Evolutionary conservation across 2,329 filamentous ascomycete species (phyloP), one percentile per base, ranked within the genome.

Genomic region (Diplodia intermedia): DNA sequence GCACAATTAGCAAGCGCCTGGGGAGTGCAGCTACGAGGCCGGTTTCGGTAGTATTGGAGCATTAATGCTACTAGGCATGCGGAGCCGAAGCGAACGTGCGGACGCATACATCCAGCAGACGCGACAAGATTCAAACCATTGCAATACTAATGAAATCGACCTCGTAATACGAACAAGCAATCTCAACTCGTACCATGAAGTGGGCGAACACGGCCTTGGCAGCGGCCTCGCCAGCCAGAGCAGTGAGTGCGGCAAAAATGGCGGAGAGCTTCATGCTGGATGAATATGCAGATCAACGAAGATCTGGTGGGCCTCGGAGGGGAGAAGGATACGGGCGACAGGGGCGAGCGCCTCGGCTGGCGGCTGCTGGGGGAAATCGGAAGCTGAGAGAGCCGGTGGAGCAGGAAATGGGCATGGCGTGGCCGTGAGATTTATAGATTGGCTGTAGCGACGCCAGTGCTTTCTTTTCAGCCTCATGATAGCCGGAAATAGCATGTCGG

Each of bases 201-300:
- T 67, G 66, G 40, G 66, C 66, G 20, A 67, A 61, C 7, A 67
- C 66, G 29, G 66, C 54, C 40, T 67, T 67, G 20, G 47, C 66
- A 29, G 55, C 33, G 31, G 53, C 66, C 23, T 56, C 29, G 20
- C 50, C 55, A 18, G 53, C 43, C 26, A 67, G 23, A 49, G 66
- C 66, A 43, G 66, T 56, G n/a, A 62, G n/a, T 54, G 47, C 11
- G 43, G 66, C 55, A n/a, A 67, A 56, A 36, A 50, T 15, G 15
- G 23, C 23, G 26, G 52, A 53, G 5, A 66, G 40, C 65, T 50
- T 66, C 65, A 66, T 66, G n/a, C 3, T 43, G 33, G n/a, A 8
- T 15, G 20, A 6, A 18, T 29, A 43, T 12, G 36, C 53, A 38
- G 53, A 55, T n/a, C 14, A 55, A 26, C 9, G 20, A 60, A 26